Conservation (phyloP, 768 basidiomycete species). For the Xerocomus spinulosus region DNA sequence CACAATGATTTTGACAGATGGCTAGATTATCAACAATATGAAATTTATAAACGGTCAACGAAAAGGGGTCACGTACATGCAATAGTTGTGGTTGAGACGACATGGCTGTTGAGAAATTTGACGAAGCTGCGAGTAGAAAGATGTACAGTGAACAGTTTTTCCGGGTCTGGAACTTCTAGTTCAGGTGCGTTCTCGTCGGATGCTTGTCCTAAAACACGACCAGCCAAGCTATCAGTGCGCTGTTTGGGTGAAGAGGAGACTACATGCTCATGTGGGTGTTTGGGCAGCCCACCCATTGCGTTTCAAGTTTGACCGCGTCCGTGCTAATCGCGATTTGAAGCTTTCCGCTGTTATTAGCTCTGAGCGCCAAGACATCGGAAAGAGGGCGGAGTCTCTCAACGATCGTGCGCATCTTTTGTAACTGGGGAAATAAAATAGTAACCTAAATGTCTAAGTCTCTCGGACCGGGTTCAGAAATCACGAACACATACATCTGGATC, state of each 20-base stretch:
- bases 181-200: conserved; percentile 32
- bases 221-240: not conserved
- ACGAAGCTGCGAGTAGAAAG: conserved; percentile 71
- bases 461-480: no score
- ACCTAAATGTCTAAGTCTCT: no score
- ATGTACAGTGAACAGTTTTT: conserved; percentile 58
- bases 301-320: conserved; percentile 72
- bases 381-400: conserved; percentile 69
- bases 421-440: conserved; percentile 70
- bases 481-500: conserved; percentile 69
- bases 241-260: not conserved
- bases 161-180: conserved; percentile 44
- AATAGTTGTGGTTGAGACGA: conserved; percentile 79
- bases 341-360: conserved; percentile 61
- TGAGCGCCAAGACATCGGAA: conserved; percentile 63
- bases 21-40: conserved; percentile 38
- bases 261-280: conserved; percentile 53
- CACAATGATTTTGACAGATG: conserved; percentile 76
- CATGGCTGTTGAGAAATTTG: conserved; percentile 77
- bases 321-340: conserved; percentile 53
- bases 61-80: conserved; percentile 54
- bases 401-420: conserved; percentile 73
- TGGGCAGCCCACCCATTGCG: conserved; percentile 70
- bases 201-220: conserved; percentile 17
- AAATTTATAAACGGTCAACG: not conserved